Evolutionary conservation across 73 alveolate species (phyloP).

Genomic region (Tetrahymena thermophila): DNA sequence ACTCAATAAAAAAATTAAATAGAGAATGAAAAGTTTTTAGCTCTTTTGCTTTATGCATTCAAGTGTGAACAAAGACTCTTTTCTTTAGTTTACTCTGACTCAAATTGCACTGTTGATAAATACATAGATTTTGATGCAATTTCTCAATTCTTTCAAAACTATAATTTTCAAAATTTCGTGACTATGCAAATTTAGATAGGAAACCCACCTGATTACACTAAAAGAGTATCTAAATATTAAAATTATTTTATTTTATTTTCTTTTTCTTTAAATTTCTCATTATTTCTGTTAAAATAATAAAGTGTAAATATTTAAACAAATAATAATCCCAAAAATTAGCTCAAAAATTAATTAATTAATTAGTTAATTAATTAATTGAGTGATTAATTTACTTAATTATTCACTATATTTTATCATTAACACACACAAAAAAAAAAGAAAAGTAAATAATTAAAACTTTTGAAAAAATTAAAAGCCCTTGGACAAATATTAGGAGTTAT

Average conservation of each 20-base stretch:
- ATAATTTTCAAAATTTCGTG: background rate
- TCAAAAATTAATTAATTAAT: no score
- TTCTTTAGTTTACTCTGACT: background rate
- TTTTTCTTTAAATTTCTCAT: background rate
- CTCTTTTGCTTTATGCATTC: background rate
- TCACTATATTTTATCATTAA: no score
- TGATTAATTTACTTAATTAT: no score
- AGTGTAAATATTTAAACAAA: background rate
- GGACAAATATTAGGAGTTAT: background rate
- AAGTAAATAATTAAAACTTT: background rate
- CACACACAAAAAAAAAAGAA: background rate
- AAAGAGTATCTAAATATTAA: background rate
- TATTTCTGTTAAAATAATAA: background rate
- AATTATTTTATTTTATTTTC: background rate
- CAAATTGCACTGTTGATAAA: background rate
- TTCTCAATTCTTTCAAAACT: background rate
- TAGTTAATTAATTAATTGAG: background rate
- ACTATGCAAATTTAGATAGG: background rate
- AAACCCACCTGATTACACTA: background rate
- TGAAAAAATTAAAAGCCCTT: background rate
- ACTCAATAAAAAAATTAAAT: background rate
- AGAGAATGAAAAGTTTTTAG: background rate
- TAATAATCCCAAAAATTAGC: background rate
- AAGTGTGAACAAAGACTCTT: background rate
- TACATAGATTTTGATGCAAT: background rate